phyloP scores from a whole-genome alignment of 2,329 filamentous ascomycete genomes.

The Cercospora zeae-maydis region DNA sequence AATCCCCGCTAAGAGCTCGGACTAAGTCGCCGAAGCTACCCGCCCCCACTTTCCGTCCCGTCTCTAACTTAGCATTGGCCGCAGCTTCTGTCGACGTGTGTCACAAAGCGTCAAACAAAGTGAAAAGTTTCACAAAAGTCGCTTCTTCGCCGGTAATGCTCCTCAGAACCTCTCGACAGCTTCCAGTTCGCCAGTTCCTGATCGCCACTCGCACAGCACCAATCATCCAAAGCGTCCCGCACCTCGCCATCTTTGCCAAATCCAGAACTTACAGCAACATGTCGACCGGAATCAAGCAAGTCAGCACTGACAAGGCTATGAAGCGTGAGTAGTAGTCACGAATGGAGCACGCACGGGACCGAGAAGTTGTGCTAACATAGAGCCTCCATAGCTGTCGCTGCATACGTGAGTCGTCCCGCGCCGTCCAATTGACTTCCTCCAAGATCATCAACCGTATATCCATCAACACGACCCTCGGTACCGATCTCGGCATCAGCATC shows the following conservation, averaged over 20 bases:
- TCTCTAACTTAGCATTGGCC: background rate
- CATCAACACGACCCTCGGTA: background rate
- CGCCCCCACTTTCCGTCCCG: slow-evolving; percentile 3
- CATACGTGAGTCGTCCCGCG: slow-evolving; percentile 39
- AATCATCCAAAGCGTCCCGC: background rate
- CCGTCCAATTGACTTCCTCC: background rate
- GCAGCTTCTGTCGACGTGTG: slow-evolving; percentile 6
- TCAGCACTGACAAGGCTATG: slow-evolving; percentile 14
- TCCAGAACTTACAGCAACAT: slow-evolving; percentile 1
- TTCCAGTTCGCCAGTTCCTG: slow-evolving; percentile 1
- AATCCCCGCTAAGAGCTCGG: slow-evolving; percentile 5
- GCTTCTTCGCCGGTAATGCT: slow-evolving; percentile 7
- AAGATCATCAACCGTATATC: background rate
- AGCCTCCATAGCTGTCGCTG: slow-evolving; percentile 38
- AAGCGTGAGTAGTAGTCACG: slow-evolving; percentile 2
- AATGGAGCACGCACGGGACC: background rate
- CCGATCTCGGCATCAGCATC: background rate
- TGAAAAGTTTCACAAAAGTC: slow-evolving; percentile 1
- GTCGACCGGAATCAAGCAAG: slow-evolving; percentile 10
- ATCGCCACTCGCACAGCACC: slow-evolving; percentile 3
- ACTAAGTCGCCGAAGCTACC: slow-evolving; percentile 5
- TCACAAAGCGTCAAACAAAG: background rate
- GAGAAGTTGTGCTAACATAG: background rate
- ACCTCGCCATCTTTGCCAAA: background rate
- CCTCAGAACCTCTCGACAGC: slow-evolving; percentile 1